Base-by-base conservation (phyloP, 2,329 filamentous ascomycete genomes). In the Stemphylium vesicarium region DNA sequence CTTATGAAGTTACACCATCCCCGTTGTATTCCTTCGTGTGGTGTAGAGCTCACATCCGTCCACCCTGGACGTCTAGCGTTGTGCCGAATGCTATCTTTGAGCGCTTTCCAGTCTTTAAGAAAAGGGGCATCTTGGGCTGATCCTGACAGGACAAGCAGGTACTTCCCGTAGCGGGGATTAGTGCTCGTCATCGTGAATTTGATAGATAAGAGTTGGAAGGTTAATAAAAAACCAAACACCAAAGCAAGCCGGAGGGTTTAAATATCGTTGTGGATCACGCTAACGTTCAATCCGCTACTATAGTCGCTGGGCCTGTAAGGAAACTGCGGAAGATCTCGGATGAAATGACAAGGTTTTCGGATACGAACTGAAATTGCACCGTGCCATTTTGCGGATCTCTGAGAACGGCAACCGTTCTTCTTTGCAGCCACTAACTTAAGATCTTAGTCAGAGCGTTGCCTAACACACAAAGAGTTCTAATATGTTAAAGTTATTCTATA, bases 141-240 rank as follows among this genome's bases (percentile, higher is more conserved):
- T 44, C 48, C 32, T 13, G 40, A 50, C 24, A 44, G 26, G 22
- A 50, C 24, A 10, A 50, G 48, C 5, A 50, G 40, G 24, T 50
- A 50, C 8, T 50, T 9, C 40, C 39, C 32, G 8, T 43, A 50
- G 20, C 3, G 4, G 33, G 33, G 15, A 16, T 29, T 4, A 32
- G 40, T 22, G 12, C 11, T 40, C 16, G 29, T 43, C n/a, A 49
- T 49, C n/a, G 11, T 50, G 8, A 36, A 3, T 16, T 42, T 36
- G 1, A 4, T 6, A 10, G 4, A 26, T 49, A 4, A 26, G 38
- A 18, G 10, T 11, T 37, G 3, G 10, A 50, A 36, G 10, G 12
- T 13, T 42, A 5, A 11, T n/a, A 10, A 4, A 18, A 24, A 39
- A 16, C 4, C 26, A 13, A n/a, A n/a, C n/a, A n/a, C n/a, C 3